Conservation (phyloP, 257 asterid genomes). For the Capsicum chinense region DNA sequence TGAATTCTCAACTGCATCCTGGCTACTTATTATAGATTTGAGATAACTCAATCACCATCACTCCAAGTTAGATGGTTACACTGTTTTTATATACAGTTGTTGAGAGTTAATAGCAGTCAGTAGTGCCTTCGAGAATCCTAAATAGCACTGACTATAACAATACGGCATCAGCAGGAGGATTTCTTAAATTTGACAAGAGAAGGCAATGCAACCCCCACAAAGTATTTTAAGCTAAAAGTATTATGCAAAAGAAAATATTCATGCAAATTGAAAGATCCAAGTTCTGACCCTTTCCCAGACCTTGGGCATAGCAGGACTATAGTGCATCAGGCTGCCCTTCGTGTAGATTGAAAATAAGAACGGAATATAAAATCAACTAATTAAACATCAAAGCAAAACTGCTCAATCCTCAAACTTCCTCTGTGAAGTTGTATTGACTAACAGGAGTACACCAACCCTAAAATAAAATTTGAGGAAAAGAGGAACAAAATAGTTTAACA, state of each 20-base stretch:
- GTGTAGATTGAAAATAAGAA: constrained; percentile 10
- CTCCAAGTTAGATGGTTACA: constrained; percentile 25
- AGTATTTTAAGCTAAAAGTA: constrained; percentile 23
- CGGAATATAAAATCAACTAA: neutral
- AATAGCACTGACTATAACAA: neutral
- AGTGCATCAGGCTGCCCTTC: neutral
- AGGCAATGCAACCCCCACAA: neutral
- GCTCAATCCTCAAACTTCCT: constrained; percentile 13
- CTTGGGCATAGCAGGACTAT: neutral
- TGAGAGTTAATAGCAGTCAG: neutral
- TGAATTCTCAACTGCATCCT: constrained; percentile 17
- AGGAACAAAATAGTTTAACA: neutral
- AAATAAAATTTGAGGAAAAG: neutral
- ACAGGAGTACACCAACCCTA: neutral
- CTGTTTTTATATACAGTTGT: neutral
- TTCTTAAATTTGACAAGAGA: neutral
- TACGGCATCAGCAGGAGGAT: neutral
- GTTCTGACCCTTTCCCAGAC: neutral
- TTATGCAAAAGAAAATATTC: neutral
- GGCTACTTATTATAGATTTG: neutral
- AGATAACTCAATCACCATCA: neutral
- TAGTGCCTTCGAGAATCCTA: constrained; percentile 13
- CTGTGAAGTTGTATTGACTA: neutral
- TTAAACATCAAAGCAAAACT: neutral
- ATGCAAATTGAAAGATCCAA: neutral